These are phyloP conservation scores for Penicillium sp. DNA, from an alignment of 2,329 filamentous ascomycete species.

Conservation along the genomic window DNA sequence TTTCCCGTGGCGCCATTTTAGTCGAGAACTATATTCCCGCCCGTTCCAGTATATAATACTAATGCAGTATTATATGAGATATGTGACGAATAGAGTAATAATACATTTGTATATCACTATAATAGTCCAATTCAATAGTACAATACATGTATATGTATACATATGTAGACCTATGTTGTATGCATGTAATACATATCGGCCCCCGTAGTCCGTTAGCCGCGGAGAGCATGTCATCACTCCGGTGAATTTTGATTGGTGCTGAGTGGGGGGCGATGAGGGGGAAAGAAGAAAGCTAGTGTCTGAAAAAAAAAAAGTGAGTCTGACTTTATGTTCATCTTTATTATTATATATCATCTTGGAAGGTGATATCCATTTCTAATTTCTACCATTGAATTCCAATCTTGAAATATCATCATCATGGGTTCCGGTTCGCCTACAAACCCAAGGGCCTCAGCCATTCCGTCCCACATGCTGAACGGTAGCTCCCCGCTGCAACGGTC, in stretches of 20 bases:
- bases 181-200: not conserved
- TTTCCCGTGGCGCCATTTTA: not conserved
- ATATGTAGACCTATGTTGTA: no score
- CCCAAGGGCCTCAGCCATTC: constrained; percentile 53
- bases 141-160: not conserved
- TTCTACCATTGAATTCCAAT: not conserved
- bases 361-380: not conserved
- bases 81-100: not conserved
- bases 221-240: constrained; percentile 7
- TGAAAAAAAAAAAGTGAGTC: constrained; percentile 1
- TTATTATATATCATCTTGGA: not conserved
- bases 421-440: constrained; percentile 44
- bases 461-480: constrained; percentile 57
- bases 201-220: not conserved
- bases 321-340: not conserved
- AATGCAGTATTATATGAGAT: not conserved
- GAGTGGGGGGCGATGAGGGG: constrained; percentile 8
- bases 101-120: not conserved
- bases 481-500: constrained; percentile 49
- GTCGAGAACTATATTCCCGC: not conserved
- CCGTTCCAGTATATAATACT: not conserved
- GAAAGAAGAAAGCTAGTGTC: constrained; percentile 9
- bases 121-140: not conserved
- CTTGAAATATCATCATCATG: constrained; percentile 35
- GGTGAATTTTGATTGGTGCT: not conserved